Percentiles rank a stretch among this genome's conserved stretches.
phyloP scores from a whole-genome alignment of 805 yeast genomes.

The Wickerhamiella allomyrinae region DNA sequence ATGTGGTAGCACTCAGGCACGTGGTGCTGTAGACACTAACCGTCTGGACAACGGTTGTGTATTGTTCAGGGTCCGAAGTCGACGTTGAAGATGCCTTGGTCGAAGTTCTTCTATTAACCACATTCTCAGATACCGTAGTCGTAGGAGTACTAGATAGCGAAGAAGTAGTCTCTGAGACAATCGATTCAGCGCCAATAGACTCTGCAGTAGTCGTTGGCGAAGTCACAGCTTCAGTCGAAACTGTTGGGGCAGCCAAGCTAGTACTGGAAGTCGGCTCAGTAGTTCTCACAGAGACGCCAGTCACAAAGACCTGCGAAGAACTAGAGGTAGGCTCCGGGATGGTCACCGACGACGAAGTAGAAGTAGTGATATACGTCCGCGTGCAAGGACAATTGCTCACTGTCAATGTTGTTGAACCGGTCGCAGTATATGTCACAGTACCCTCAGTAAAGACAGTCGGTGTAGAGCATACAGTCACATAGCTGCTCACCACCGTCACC shows the following conservation, averaged over 20 bases:
- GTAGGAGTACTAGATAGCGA: not conserved
- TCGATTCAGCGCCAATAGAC: not conserved
- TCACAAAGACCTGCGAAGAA: too few species aligned
- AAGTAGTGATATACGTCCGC: not conserved
- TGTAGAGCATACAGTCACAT: conserved; percentile 66
- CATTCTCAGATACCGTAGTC: too few species aligned
- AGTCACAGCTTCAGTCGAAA: not conserved
- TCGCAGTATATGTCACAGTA: conserved; percentile 40
- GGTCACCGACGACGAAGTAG: too few species aligned
- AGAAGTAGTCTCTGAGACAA: not conserved
- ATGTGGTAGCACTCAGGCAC: conserved; percentile 11
- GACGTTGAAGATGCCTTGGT: too few species aligned
- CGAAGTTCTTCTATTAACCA: too few species aligned
- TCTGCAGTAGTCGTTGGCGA: not conserved
- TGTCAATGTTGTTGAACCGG: conserved; percentile 9
- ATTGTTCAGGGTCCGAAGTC: too few species aligned
- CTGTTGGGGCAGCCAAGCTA: not conserved
- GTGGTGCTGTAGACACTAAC: conserved; percentile 6
- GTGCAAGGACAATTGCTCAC: conserved; percentile 12
- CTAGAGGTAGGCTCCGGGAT: too few species aligned
- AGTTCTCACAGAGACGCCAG: too few species aligned
- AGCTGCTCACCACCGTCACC: conserved; percentile 11
- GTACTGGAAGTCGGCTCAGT: too few species aligned
- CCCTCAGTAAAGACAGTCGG: conserved; percentile 22
- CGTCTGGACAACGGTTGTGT: not conserved